phyloP scores from a whole-genome alignment of 1,139 yeast genomes.

The Blastobotrys ciferrii region DNA sequence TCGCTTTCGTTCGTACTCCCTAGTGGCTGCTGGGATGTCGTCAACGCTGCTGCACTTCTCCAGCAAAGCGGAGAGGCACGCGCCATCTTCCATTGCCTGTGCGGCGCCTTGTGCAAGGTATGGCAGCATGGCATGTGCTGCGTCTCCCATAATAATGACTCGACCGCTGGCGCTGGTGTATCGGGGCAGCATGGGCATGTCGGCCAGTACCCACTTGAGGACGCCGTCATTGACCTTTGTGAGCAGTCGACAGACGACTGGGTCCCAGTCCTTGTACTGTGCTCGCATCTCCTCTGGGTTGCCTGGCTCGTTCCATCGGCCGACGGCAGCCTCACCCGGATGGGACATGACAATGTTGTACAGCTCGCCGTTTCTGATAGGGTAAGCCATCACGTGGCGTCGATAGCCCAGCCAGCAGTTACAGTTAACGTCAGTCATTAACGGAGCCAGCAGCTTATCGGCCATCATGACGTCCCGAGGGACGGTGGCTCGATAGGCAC shows the following conservation, averaged over 20 bases:
- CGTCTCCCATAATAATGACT: constrained; percentile 30
- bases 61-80: constrained; percentile 26
- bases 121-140: constrained; percentile 45
- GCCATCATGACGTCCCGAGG: background rate
- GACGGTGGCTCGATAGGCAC: background rate
- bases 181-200: constrained; percentile 9
- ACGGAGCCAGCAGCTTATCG: background rate
- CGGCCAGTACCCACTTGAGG: constrained; percentile 13
- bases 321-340: constrained; percentile 10
- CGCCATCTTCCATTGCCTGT: constrained; percentile 41
- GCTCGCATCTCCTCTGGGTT: constrained; percentile 12
- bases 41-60: constrained; percentile 8
- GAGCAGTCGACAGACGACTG: constrained; percentile 12
- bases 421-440: background rate
- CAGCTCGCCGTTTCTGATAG: constrained; percentile 16
- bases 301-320: constrained; percentile 20
- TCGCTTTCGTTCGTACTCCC: constrained; percentile 30
- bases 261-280: constrained; percentile 13
- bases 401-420: constrained; percentile 10
- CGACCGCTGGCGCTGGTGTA: constrained; percentile 19
- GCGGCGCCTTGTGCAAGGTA: constrained; percentile 46
- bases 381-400: constrained; percentile 7
- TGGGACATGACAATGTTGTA: constrained; percentile 19
- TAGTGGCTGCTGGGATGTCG: constrained; percentile 22
- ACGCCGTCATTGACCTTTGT: constrained; percentile 4